Evolutionary conservation across 2,329 filamentous ascomycete species (phyloP).

Genomic region (Parastagonospora avenae): DNA sequence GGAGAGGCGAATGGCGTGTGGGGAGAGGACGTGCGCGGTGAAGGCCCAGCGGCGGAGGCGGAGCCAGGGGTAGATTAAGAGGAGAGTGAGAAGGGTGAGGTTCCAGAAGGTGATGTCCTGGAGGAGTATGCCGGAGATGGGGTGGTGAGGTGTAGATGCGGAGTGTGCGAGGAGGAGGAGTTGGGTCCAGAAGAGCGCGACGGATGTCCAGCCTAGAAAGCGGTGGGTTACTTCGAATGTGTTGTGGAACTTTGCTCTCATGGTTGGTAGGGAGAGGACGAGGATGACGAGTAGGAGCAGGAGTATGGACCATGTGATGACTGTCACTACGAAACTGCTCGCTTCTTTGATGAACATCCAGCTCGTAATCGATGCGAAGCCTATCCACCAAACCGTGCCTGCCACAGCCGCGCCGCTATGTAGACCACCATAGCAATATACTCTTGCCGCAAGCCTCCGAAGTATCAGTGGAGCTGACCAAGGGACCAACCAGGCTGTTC

Average conservation of each 20-base stretch:
- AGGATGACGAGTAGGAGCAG: conserved; percentile 29
- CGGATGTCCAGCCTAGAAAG: conserved; percentile 39
- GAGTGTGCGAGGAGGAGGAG: conserved; percentile 22
- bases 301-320: conserved; percentile 26
- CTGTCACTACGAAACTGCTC: conserved; percentile 17
- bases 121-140: conserved; percentile 7
- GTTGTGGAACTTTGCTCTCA: conserved; percentile 36
- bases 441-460: conserved; percentile 27
- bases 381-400: conserved; percentile 50
- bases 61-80: conserved; percentile 75
- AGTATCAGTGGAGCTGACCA: conserved; percentile 30
- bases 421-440: conserved; percentile 43
- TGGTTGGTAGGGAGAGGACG: conserved; percentile 26
- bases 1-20: conserved; percentile 73
- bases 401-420: conserved; percentile 41
- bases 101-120: conserved; percentile 63
- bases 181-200: conserved; percentile 37
- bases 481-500: conserved; percentile 37
- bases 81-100: conserved; percentile 65
- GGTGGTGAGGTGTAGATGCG: not conserved
- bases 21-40: conserved; percentile 68
- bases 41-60: conserved; percentile 71
- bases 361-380: conserved; percentile 44
- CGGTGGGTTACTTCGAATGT: conserved; percentile 43
- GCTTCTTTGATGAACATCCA: conserved; percentile 21